Percentiles rank a stretch among this genome's conserved stretches.
Evolutionary conservation across 768 basidiomycete species (phyloP).

Genomic region (Candolleomyces aberdarensis): DNA sequence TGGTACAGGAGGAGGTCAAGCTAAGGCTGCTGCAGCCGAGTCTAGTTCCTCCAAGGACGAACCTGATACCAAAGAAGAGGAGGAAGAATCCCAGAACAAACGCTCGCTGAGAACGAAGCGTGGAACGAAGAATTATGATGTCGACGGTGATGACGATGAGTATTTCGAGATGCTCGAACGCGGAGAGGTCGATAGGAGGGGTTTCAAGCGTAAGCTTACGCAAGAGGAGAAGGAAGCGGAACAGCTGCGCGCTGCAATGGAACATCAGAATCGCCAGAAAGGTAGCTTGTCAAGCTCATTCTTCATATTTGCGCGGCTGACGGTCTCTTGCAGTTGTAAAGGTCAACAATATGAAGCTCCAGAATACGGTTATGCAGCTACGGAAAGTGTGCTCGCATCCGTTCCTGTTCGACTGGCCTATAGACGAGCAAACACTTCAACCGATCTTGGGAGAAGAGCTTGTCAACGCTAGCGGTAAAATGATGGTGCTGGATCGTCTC

Average conservation of each 20-base stretch:
- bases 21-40: slow-evolving; percentile 10
- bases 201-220: slow-evolving; percentile 24
- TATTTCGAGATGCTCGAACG: slow-evolving; percentile 62
- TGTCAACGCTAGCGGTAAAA: slow-evolving; percentile 89
- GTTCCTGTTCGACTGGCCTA: slow-evolving; percentile 83
- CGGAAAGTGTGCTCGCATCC: slow-evolving; percentile 96
- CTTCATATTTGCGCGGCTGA: neutral
- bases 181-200: slow-evolving; percentile 39
- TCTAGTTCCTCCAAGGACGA: slow-evolving; percentile 12
- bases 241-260: slow-evolving; percentile 50
- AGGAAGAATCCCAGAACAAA: slow-evolving; percentile 18
- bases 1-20: slow-evolving; percentile 24
- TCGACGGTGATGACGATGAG: slow-evolving; percentile 61
- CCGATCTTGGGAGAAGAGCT: slow-evolving; percentile 74
- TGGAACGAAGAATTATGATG: slow-evolving; percentile 45
- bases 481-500: slow-evolving; percentile 91
- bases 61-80: slow-evolving; percentile 18
- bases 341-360: slow-evolving; percentile 89
- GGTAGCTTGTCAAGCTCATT: slow-evolving; percentile 34
- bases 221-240: slow-evolving; percentile 41
- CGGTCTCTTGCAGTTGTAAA: slow-evolving; percentile 54
- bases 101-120: slow-evolving; percentile 26
- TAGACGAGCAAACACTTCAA: slow-evolving; percentile 56
- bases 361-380: slow-evolving; percentile 96
- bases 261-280: slow-evolving; percentile 56